Evolutionary conservation across 371 early-diverging fungal species (phyloP).

Genomic region (Homolaphlyctis polyrhiza): DNA sequence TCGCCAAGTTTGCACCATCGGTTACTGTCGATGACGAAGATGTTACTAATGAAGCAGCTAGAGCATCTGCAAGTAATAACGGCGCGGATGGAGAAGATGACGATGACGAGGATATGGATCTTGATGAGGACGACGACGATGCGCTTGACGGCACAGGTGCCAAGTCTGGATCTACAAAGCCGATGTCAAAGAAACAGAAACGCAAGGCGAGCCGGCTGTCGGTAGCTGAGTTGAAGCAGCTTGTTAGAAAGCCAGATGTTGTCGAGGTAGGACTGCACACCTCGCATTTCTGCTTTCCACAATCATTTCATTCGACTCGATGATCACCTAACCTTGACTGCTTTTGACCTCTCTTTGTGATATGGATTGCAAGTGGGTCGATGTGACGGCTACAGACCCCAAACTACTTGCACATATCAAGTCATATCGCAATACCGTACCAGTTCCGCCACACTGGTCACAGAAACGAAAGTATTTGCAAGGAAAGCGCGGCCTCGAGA

Average conservation of each 20-base stretch:
- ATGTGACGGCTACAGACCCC: constrained; percentile 88
- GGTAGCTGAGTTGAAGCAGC: constrained; percentile 90
- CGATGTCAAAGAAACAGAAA: constrained; percentile 50
- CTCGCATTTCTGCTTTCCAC: background rate
- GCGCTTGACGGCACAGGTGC: background rate
- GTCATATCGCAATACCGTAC: constrained; percentile 86
- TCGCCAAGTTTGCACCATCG: constrained; percentile 20
- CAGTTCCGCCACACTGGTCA: constrained; percentile 95
- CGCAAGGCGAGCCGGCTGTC: constrained; percentile 60
- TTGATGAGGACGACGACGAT: constrained; percentile 10
- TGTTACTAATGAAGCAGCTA: constrained; percentile 3
- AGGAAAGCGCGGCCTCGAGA: constrained; percentile 93
- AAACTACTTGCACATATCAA: constrained; percentile 86
- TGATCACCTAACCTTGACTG: background rate
- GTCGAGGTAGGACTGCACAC: constrained; percentile 68
- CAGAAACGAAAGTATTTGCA: constrained; percentile 94
- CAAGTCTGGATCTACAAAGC: no score
- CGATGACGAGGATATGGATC: constrained; percentile 20
- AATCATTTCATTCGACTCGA: background rate
- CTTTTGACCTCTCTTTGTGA: background rate
- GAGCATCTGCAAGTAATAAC: background rate
- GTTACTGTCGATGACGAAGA: constrained; percentile 1
- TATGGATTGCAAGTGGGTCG: constrained; percentile 67
- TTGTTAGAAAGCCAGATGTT: constrained; percentile 87
- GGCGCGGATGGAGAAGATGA: constrained; percentile 8